phyloP scores from a whole-genome alignment of 148 eudicot species.

The Linanthus parryae region DNA sequence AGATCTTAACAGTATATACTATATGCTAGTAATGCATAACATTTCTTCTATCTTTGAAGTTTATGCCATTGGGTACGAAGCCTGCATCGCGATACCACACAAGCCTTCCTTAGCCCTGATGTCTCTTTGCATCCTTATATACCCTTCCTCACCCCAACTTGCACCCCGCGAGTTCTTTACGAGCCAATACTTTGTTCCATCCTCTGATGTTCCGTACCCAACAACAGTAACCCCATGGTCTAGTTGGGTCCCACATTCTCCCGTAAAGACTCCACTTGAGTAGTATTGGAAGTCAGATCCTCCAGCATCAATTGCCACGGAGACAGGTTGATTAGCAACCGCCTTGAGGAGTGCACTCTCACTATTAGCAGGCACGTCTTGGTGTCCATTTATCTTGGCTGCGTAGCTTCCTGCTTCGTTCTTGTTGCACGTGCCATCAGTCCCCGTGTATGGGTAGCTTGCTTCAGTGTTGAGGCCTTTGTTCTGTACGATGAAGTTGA shows the following conservation, averaged over 20 bases:
- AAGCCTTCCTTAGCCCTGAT: constrained; percentile 10
- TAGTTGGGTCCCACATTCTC: constrained; percentile 13
- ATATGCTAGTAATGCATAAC: too few relatives aligned
- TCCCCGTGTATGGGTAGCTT: constrained; percentile 15
- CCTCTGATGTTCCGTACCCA: constrained; percentile 13
- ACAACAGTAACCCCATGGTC: constrained; percentile 23
- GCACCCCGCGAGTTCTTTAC: constrained; percentile 23
- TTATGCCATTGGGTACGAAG: constrained; percentile 15
- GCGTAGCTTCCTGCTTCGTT: constrained; percentile 6
- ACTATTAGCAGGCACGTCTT: constrained; percentile 20
- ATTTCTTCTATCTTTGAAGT: too few relatives aligned
- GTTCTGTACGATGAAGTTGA: constrained; percentile 4
- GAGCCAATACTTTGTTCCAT: constrained; percentile 26
- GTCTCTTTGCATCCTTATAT: constrained; percentile 18
- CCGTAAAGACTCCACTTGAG: constrained; percentile 20
- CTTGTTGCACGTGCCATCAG: constrained; percentile 14
- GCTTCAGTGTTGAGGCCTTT: constrained; percentile 17
- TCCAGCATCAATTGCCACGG: constrained; percentile 15
- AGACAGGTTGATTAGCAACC: constrained; percentile 16
- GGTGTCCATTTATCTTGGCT: constrained; percentile 13
- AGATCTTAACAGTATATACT: too few relatives aligned
- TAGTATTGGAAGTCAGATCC: constrained; percentile 18
- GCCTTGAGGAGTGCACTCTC: constrained; percentile 20
- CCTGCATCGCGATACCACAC: constrained; percentile 12
- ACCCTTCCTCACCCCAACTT: constrained; percentile 19